Evolutionary conservation across 2,329 filamentous ascomycete genomes (phyloP), one percentile per base, ranked within the genome.

Genomic region (Cladosporium sp.): DNA sequence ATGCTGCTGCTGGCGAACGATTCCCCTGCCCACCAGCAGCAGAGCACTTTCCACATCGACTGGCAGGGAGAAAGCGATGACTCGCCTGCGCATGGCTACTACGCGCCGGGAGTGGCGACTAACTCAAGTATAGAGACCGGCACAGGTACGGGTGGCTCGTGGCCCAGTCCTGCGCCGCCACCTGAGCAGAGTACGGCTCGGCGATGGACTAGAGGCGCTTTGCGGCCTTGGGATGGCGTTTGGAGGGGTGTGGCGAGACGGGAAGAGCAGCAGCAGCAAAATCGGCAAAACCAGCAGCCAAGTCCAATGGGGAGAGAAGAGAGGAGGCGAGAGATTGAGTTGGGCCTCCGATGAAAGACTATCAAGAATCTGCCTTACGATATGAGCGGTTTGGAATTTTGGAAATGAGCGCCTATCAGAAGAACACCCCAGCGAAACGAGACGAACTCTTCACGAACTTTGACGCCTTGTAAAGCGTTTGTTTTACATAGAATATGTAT

Each of bases 251-350:
- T 65, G 6, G 39, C 54, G 43, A 59, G 54, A n/a, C 13, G 63
- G 13, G 54, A 65, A 30, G 46, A 49, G 34, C 32, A 65, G 69
- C 64, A 23, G 59, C 66, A 56, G 8, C 28, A 13, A 2, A 16
- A 57, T 63, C 57, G 34, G 57, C 73, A 78, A 53, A 69, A 10
- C 71, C 73, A 57, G 73, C 73, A 23, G 74, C 74, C 73, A 66
- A 69, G 59, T 69, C 70, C 71, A n/a, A 77, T 77, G 60, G 76
- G 78, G 30, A 66, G 70, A 49, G 71, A 72, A 63, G 66, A 67
- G 67, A 69, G 79, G 62, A 72, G 79, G 69, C 65, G 75, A 59
- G 77, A 81, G 69, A 81, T 81, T 65, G 79, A 81, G 68, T 65
- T 78, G 59, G 77, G 78, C 21, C 18, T 26, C 10, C 56, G 56